Evolutionary conservation across 108 stramenopile species (phyloP), one percentile per base, ranked within the genome.

Genomic region (Cylindrotheca closterium): DNA sequence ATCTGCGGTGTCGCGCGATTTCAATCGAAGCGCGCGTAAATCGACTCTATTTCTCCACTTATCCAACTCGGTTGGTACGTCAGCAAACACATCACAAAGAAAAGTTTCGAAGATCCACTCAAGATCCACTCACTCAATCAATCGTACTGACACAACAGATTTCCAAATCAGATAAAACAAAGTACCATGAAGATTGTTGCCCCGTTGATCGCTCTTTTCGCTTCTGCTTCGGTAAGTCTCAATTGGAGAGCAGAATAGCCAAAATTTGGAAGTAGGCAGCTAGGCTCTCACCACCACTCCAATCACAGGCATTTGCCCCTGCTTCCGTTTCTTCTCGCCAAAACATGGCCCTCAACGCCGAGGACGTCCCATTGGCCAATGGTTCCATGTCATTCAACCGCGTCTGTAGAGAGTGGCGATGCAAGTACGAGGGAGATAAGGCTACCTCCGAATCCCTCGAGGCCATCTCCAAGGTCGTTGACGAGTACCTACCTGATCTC

Each of bases 391-490:
- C 75, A 26, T 89, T 89, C 71, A 80, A 89, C 70, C 58, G 88
- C 0, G 91, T 93, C 42, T 93, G 91, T 77, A 82, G 91, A 32
- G 91, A 93, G 62, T 93, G 91, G 91, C 65, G 91, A 42, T 93
- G 91, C 88, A 84, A 93, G 76, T 93, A 88, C 79, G 67, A 65
- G 8, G 91, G 91, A 28, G 91, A 93, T 63, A 93, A 93, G 79
- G 62, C 79, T 0, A 79, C 75, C 46, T 86, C 85, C 21, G 83
- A 81, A 55, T 83, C 81, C 28, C 79, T 93, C 25, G 88, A 86
- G 60, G 86, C 81, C 10, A 77, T 89, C 37, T 47, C 83, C 65
- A 85, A 85, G 65, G 81, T 84, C 28, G 82, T 89, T 7, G 91
- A 89, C 30, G 88, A 93, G 57, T 84, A 71, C 68, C 79, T 93